These are phyloP conservation scores for Castanospermum australe DNA, from an alignment of 306 rosid genomes.

Conservation along the genomic window DNA sequence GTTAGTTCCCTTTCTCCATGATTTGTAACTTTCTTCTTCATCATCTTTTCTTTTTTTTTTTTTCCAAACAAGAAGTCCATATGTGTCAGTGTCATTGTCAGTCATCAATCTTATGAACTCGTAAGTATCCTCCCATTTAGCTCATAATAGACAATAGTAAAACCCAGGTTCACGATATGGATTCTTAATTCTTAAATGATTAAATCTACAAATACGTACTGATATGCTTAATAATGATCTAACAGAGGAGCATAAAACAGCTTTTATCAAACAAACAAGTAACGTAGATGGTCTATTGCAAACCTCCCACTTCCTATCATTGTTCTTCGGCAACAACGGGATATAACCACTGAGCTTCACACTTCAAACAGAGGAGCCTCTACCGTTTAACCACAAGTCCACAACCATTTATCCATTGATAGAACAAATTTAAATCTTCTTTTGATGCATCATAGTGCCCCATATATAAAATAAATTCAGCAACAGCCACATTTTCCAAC, in stretches of 20 bases:
- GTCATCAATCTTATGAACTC: not conserved
- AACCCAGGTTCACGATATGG: not conserved
- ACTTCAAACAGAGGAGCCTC: not conserved
- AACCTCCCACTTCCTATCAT: not conserved
- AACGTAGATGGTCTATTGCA: not conserved
- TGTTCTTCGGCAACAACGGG: slow-evolving; percentile 10
- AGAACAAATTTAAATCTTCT: not conserved
- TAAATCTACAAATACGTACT: not conserved
- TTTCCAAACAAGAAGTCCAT: not conserved
- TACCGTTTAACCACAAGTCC: not conserved
- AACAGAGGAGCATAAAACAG: not conserved
- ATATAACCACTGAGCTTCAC: not conserved
- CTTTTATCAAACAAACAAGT: slow-evolving; percentile 1
- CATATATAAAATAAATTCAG: not conserved
- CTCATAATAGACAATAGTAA: not conserved
- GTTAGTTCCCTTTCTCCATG: slow-evolving; percentile 9
- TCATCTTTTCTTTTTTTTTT: not conserved
- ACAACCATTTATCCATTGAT: not conserved
- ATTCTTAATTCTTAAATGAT: not conserved
- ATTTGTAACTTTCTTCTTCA: slow-evolving; percentile 17
- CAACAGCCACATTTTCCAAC: slow-evolving; percentile 4
- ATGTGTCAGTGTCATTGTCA: not conserved
- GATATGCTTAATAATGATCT: not conserved
- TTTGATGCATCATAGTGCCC: not conserved
- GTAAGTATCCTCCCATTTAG: not conserved